Evolutionary conservation across 2,329 filamentous ascomycete species (phyloP).

Genomic region (Bipolaris cookei): DNA sequence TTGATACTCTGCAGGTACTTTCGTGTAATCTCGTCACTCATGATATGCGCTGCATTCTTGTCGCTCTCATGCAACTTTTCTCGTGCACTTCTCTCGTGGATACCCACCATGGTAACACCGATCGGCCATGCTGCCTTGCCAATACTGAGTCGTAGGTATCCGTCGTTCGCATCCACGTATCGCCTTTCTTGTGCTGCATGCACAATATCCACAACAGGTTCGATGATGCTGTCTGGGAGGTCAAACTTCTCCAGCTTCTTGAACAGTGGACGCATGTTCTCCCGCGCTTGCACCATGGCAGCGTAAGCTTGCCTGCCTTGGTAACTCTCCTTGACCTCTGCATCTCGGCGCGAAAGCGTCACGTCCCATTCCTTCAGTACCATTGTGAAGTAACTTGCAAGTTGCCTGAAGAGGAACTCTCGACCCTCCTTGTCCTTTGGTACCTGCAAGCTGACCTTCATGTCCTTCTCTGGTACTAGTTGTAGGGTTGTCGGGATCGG

Average conservation of each 20-base stretch:
- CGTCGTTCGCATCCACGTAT: conserved; percentile 96
- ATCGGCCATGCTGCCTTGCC: conserved; percentile 98
- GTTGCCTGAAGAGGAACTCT: conserved; percentile 79
- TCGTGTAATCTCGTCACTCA: conserved; percentile 93
- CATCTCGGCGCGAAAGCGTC: conserved; percentile 69
- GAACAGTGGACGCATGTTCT: conserved; percentile 89
- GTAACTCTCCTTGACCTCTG: conserved; percentile 70
- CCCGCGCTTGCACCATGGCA: conserved; percentile 84
- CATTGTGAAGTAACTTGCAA: conserved; percentile 96
- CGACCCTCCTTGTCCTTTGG: conserved; percentile 69
- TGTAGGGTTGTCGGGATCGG: conserved; percentile 87
- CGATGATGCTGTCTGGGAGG: conserved; percentile 77
- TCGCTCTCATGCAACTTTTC: conserved; percentile 88
- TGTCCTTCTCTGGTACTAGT: conserved; percentile 82
- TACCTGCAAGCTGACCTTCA: conserved; percentile 74
- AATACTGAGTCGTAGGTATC: conserved; percentile 90
- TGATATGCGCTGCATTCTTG: conserved; percentile 85
- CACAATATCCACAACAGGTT: conserved; percentile 89
- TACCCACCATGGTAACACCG: conserved; percentile 99
- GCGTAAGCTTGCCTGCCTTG: conserved; percentile 81
- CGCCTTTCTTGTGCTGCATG: conserved; percentile 85
- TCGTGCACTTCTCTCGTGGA: conserved; percentile 92
- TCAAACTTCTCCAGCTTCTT: conserved; percentile 84
- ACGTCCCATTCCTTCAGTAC: conserved; percentile 86
- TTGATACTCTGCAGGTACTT: conserved; percentile 99